phyloP scores from a whole-genome alignment of 2,329 filamentous ascomycete genomes.

The Cephalotrichum gorgonifer region DNA sequence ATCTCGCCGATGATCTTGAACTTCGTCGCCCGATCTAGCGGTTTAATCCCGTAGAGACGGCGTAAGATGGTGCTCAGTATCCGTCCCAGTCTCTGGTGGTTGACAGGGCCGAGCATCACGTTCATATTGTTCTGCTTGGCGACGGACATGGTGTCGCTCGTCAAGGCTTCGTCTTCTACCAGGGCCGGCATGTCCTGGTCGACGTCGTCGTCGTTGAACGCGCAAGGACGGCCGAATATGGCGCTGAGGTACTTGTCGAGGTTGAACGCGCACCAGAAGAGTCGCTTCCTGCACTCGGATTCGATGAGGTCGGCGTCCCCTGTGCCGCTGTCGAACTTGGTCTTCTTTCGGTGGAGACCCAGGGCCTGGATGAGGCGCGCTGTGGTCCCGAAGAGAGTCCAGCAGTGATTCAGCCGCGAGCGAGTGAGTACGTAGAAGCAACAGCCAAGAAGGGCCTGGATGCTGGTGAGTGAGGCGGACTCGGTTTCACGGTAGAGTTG shows the following conservation, averaged over 20 bases:
- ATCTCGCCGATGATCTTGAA: slow-evolving; percentile 16
- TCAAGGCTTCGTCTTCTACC: slow-evolving; percentile 33
- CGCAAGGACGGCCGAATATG: slow-evolving; percentile 47
- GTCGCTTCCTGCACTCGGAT: slow-evolving; percentile 26
- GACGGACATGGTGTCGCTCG: neutral
- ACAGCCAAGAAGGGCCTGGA: slow-evolving; percentile 29
- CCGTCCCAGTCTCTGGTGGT: too few relatives aligned
- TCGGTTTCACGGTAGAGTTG: slow-evolving; percentile 27
- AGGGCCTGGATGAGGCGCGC: slow-evolving; percentile 26
- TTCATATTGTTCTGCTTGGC: neutral
- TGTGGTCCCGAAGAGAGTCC: slow-evolving; percentile 32
- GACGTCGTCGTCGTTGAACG: slow-evolving; percentile 56
- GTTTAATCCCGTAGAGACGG: slow-evolving; percentile 23
- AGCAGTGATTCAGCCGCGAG: slow-evolving; percentile 35
- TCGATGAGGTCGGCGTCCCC: slow-evolving; percentile 21
- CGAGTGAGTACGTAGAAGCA: slow-evolving; percentile 32
- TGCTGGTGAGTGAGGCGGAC: slow-evolving; percentile 24
- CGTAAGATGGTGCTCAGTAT: slow-evolving; percentile 24
- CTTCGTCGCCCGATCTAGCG: slow-evolving; percentile 18
- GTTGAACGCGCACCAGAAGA: slow-evolving; percentile 56
- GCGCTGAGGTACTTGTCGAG: slow-evolving; percentile 55
- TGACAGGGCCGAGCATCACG: slow-evolving; percentile 22
- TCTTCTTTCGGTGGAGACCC: slow-evolving; percentile 24
- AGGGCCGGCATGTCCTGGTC: slow-evolving; percentile 47
- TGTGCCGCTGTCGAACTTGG: neutral